Percentiles rank a stretch among this genome's conserved stretches.
phyloP scores from a whole-genome alignment of 257 asterid genomes.

The Linderniella brevidens region DNA sequence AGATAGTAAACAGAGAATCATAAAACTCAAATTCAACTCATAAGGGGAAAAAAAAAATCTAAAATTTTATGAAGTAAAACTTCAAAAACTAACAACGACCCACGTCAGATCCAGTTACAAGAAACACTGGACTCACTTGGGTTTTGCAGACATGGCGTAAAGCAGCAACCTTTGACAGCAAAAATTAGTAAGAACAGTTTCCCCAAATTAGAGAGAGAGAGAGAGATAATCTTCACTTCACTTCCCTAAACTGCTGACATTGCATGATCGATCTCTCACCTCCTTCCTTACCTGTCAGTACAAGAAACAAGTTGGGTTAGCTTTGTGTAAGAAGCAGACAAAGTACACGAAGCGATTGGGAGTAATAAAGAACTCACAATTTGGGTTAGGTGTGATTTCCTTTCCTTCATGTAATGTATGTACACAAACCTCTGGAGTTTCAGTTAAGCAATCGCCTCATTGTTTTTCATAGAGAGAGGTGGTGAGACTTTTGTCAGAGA shows the following conservation, averaged over 20 bases:
- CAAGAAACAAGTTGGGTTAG: too few species aligned
- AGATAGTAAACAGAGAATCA: background rate
- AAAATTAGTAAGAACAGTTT: conserved; percentile 5
- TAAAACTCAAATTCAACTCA: background rate
- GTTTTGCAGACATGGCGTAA: conserved; percentile 46
- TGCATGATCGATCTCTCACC: too few species aligned
- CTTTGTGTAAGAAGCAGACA: too few species aligned
- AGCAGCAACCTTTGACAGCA: conserved; percentile 2
- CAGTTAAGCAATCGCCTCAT: too few species aligned
- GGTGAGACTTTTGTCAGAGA: too few species aligned
- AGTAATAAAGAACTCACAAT: too few species aligned
- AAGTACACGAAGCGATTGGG: too few species aligned
- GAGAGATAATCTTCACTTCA: background rate
- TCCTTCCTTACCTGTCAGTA: too few species aligned
- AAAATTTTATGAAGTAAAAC: conserved; percentile 10
- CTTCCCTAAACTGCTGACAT: background rate
- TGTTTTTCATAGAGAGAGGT: too few species aligned
- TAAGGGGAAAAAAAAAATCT: conserved; percentile 5
- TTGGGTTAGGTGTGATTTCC: too few species aligned
- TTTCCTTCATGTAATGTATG: too few species aligned
- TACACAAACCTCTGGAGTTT: too few species aligned
- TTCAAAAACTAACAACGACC: conserved; percentile 13
- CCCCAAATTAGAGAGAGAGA: conserved; percentile 2
- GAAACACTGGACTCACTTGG: conserved; percentile 38
- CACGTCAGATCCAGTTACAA: conserved; percentile 20